These are phyloP conservation scores for Sedum album DNA, from an alignment of 164 flowering plant genomes.

Conservation along the genomic window DNA sequence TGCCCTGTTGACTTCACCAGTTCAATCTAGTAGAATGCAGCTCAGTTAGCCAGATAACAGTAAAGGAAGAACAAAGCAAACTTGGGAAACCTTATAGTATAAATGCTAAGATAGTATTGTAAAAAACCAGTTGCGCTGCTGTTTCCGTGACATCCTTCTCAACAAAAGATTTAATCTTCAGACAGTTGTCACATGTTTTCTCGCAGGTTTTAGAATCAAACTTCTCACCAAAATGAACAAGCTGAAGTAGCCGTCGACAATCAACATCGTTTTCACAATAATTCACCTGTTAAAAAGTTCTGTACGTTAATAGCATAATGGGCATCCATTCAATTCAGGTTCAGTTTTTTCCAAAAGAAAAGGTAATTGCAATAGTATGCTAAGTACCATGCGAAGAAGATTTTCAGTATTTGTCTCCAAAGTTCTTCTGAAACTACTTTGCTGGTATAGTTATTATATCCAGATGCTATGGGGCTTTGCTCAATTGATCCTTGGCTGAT, in stretches of 20 bases:
- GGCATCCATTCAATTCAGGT: too few species aligned
- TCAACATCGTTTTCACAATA: constrained; percentile 96
- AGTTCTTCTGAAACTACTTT: constrained; percentile 41
- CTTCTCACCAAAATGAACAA: constrained; percentile 89
- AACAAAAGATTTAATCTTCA: constrained; percentile 39
- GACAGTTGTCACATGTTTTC: constrained; percentile 88
- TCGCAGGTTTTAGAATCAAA: constrained; percentile 56
- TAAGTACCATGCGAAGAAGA: constrained; percentile 73
- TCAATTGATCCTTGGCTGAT: constrained; percentile 72
- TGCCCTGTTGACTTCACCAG: too few species aligned
- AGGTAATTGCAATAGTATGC: background rate
- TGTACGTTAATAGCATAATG: background rate
- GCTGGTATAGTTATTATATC: constrained; percentile 28
- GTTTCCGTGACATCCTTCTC: constrained; percentile 73
- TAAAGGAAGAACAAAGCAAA: background rate
- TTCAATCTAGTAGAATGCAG: constrained; percentile 47
- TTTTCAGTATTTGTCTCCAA: constrained; percentile 83
- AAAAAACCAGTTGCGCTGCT: constrained; percentile 71
- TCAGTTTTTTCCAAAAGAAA: too few species aligned
- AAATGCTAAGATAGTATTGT: constrained; percentile 3
- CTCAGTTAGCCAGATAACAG: constrained; percentile 1
- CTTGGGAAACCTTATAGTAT: background rate
- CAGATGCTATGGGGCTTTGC: constrained; percentile 52
- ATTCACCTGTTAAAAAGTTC: constrained; percentile 57
- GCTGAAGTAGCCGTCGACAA: constrained; percentile 85